Percentiles rank a stretch among this genome's conserved stretches.
These are phyloP conservation scores for Venturia asperata DNA, from an alignment of 2,329 filamentous ascomycete species.

Conservation along the genomic window DNA sequence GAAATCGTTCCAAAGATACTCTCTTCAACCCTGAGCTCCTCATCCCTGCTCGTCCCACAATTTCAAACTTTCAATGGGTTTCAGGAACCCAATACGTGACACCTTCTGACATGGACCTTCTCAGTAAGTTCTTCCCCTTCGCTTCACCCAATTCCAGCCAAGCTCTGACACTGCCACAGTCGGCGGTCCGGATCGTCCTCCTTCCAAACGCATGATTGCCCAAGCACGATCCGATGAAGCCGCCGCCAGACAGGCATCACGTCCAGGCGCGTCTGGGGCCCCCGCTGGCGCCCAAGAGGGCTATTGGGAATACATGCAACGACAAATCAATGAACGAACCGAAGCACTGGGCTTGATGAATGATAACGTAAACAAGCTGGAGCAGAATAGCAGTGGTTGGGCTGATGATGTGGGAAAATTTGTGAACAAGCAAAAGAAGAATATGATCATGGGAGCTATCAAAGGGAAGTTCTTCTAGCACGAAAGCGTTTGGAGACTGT, in stretches of 20 bases:
- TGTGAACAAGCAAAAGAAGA: slow-evolving; percentile 79
- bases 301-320: slow-evolving; percentile 71
- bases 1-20: slow-evolving; percentile 53
- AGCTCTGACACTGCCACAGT: slow-evolving; percentile 38
- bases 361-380: slow-evolving; percentile 76
- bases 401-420: slow-evolving; percentile 84
- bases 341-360: slow-evolving; percentile 77
- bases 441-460: slow-evolving; percentile 59
- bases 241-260: slow-evolving; percentile 33
- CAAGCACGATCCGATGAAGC: slow-evolving; percentile 49
- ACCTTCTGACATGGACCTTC: slow-evolving; percentile 75
- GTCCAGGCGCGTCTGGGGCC: slow-evolving; percentile 24
- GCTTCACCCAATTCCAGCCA: not conserved
- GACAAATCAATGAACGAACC: slow-evolving; percentile 83
- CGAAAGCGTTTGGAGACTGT: not conserved
- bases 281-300: slow-evolving; percentile 47
- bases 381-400: slow-evolving; percentile 75
- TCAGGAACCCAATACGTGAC: slow-evolving; percentile 89
- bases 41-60: slow-evolving; percentile 77
- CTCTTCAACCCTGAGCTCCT: slow-evolving; percentile 70
- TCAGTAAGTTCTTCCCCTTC: slow-evolving; percentile 42
- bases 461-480: slow-evolving; percentile 35
- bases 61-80: slow-evolving; percentile 94
- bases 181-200: slow-evolving; percentile 78
- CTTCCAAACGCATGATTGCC: slow-evolving; percentile 79